Base-by-base conservation (phyloP, 345 rosid species). In the Draba incana region DNA sequence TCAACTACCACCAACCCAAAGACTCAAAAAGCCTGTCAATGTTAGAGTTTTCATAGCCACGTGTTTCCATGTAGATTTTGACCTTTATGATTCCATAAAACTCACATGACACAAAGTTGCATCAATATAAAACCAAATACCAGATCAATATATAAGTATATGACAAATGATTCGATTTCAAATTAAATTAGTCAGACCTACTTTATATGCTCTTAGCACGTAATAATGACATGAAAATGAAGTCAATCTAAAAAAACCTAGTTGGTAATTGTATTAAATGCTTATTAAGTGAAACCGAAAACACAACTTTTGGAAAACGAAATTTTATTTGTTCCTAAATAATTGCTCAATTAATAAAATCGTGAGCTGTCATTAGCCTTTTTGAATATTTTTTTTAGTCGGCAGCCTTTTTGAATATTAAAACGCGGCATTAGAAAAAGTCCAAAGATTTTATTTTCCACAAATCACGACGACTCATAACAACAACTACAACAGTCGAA, bases 1-100 rank as follows among this genome's bases (percentile, higher is more conserved):
- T 51, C 77, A 74, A 66, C 72, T 1, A 67, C 57, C 68, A 74
- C 72, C 78, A 8, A 74, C 52, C 52, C 57, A 67, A 67, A 45
- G 57, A 74, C 71, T 61, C 20, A 28, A 20, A 66, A 37, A 31
- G 23, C 38, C 64, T 67, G 63, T 37, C 64, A 53, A 4, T 45
- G 64, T 67, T 63, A 74, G 68, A 61, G 23, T 54, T 67, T 38
- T 46, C 45, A 52, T 46, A 37, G 48, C 54, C 74, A 68, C 74
- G 78, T 74, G 64, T 28, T 35, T 4, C 45, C 25, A 44, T 33
- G 24, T 67, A 55, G 35, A 67, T 27, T 54, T 53, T 28, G 15
- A 61, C 51, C 30, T 68, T 74, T 61, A 54, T 61, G 62, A 12
- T 60, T 74, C 10, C 24, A 60, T 13, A 38, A 63, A 60, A 60